Conservation (phyloP, 257 asterid genomes). For the Mitragyna speciosa region DNA sequence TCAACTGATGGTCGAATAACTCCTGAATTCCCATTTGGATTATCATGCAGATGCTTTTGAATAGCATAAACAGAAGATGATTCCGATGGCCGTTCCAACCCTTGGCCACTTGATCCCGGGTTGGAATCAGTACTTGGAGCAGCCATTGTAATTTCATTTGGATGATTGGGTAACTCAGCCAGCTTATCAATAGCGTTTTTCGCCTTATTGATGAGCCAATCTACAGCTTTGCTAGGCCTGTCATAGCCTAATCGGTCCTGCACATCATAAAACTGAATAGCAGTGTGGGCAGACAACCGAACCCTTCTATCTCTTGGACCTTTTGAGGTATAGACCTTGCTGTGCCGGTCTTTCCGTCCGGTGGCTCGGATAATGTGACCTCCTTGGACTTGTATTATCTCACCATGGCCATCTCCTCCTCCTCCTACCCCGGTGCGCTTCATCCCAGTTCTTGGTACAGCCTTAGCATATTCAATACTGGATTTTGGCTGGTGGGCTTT, state of each 20-base stretch:
- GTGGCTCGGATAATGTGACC: slow-evolving; percentile 49
- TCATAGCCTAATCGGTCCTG: slow-evolving; percentile 68
- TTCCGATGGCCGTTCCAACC: slow-evolving; percentile 8
- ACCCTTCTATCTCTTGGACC: slow-evolving; percentile 66
- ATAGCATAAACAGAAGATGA: slow-evolving; percentile 19
- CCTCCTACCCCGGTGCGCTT: slow-evolving; percentile 31
- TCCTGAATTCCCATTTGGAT: slow-evolving; percentile 12
- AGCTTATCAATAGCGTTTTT: slow-evolving; percentile 48
- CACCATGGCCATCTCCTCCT: slow-evolving; percentile 14
- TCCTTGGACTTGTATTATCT: slow-evolving; percentile 50
- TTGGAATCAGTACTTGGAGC: slow-evolving; percentile 19
- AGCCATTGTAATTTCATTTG: neutral
- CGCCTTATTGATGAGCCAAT: slow-evolving; percentile 63
- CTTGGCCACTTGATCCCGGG: slow-evolving; percentile 25
- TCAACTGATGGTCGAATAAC: slow-evolving; percentile 19
- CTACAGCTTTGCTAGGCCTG: slow-evolving; percentile 65
- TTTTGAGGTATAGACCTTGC: slow-evolving; percentile 57
- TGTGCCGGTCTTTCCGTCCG: slow-evolving; percentile 53
- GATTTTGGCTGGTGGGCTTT: neutral
- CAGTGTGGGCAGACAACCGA: slow-evolving; percentile 64
- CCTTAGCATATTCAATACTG: slow-evolving; percentile 14
- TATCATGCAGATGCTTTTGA: slow-evolving; percentile 15
- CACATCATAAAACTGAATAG: slow-evolving; percentile 61
- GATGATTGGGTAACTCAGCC: slow-evolving; percentile 13
- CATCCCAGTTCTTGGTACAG: slow-evolving; percentile 23